Percentiles rank a stretch among this genome's conserved stretches.
Conservation (phyloP, 1,284 basidiomycete species). For the Xerocomus alliaceus region DNA sequence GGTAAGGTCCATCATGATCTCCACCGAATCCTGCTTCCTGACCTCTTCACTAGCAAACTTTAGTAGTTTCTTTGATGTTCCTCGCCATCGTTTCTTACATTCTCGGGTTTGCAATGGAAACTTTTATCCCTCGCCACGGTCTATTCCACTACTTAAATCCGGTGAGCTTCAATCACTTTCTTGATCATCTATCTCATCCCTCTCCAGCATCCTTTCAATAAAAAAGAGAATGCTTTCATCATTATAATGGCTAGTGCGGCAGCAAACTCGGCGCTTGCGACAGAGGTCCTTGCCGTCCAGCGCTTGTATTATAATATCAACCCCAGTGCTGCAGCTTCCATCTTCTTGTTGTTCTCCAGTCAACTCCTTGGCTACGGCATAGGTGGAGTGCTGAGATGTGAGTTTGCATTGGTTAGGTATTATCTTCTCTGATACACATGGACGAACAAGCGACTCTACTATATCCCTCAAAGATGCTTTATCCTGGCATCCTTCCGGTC, state of each 20-base stretch:
- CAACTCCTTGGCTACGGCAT: conserved; percentile 68
- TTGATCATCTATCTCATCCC: conserved; percentile 18
- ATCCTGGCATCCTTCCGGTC: conserved; percentile 59
- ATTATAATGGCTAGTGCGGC: conserved; percentile 75
- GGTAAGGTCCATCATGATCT: conserved; percentile 11
- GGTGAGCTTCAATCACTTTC: conserved; percentile 35
- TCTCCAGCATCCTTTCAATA: conserved; percentile 49
- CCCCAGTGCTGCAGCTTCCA: conserved; percentile 58
- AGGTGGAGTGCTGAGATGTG: conserved; percentile 63
- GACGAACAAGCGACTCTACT: conserved; percentile 52
- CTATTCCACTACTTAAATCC: conserved; percentile 64
- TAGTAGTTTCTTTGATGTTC: conserved; percentile 56
- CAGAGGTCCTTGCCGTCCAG: conserved; percentile 70
- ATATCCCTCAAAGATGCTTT: conserved; percentile 72
- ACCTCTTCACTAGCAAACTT: conserved; percentile 48
- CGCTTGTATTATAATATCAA: conserved; percentile 61
- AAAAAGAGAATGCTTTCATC: conserved; percentile 65
- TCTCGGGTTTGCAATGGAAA: conserved; percentile 51
- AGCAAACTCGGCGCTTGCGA: conserved; percentile 66
- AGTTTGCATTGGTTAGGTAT: conserved; percentile 28
- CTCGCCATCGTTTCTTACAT: conserved; percentile 55
- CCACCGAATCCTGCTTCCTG: neutral
- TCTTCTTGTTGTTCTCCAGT: conserved; percentile 64
- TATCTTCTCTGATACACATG: conserved; percentile 22
- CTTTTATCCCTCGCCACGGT: conserved; percentile 55